These are phyloP conservation scores for Blastobotrys capitulatus DNA, from an alignment of 1,139 yeast genomes.

Conservation along the genomic window DNA sequence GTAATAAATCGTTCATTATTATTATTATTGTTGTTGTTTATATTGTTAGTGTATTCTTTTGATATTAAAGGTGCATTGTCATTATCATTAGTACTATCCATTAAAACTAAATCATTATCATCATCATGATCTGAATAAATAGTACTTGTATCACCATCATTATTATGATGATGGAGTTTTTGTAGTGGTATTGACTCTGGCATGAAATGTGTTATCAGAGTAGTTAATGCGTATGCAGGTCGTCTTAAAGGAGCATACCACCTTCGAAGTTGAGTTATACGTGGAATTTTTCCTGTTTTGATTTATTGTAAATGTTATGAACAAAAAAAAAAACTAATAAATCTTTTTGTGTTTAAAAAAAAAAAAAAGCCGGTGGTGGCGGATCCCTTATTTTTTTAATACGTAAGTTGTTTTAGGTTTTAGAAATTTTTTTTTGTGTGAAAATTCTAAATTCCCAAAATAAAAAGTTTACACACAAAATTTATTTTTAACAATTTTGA, in stretches of 20 bases:
- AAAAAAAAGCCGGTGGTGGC: background rate
- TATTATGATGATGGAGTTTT: background rate
- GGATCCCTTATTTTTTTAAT: background rate
- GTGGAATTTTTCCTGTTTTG: background rate
- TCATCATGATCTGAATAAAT: conserved; percentile 5
- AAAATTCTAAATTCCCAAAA: background rate
- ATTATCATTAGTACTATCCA: conserved; percentile 9
- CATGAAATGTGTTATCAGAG: conserved; percentile 1
- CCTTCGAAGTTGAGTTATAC: background rate
- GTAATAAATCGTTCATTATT: background rate
- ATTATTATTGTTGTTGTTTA: conserved; percentile 6
- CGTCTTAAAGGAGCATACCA: conserved; percentile 2
- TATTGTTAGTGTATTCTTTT: background rate
- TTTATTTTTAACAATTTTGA: background rate
- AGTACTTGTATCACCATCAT: background rate
- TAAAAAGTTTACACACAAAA: background rate
- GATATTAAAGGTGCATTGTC: conserved; percentile 17
- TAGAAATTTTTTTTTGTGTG: background rate
- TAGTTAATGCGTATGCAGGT: conserved; percentile 3
- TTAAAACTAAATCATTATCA: conserved; percentile 13
- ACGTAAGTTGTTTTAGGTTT: background rate
- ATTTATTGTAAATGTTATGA: no score
- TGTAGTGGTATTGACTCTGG: conserved; percentile 2
- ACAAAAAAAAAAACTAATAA: background rate
- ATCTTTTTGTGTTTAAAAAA: background rate